phyloP scores from a whole-genome alignment of 1,284 basidiomycete species.

The Fomitopsis schrenkii region DNA sequence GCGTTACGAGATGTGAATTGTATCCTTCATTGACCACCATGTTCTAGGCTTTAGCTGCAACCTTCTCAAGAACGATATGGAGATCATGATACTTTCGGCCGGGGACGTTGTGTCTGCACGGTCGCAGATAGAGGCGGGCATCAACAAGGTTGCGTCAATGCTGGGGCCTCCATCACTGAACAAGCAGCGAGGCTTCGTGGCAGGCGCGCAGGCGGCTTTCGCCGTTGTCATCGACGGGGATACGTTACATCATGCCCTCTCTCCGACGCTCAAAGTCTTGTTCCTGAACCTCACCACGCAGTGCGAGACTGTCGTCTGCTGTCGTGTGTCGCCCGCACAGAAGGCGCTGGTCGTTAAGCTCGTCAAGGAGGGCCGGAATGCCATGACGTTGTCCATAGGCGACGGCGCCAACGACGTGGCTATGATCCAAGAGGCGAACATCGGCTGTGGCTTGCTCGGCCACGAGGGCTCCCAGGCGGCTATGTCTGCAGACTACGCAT shows the following conservation, averaged over 20 bases:
- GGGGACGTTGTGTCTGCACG: slow-evolving; percentile 74
- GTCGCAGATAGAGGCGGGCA: slow-evolving; percentile 85
- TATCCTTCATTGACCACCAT: background rate
- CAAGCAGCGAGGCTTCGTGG: slow-evolving; percentile 58
- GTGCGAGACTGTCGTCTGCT: slow-evolving; percentile 96
- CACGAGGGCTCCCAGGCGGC: slow-evolving; percentile 97
- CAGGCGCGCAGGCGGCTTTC: slow-evolving; percentile 70
- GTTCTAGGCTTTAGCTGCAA: slow-evolving; percentile 79
- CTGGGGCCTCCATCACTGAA: slow-evolving; percentile 61
- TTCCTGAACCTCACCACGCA: slow-evolving; percentile 94
- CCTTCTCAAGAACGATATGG: slow-evolving; percentile 87
- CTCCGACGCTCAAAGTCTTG: slow-evolving; percentile 73
- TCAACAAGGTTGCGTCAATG: slow-evolving; percentile 92
- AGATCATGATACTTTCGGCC: slow-evolving; percentile 94
- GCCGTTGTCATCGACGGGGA: slow-evolving; percentile 98
- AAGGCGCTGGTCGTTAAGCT: slow-evolving; percentile 95
- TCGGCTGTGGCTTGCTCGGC: slow-evolving; percentile 92
- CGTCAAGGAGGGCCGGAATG: slow-evolving; percentile 92
- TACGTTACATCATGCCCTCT: slow-evolving; percentile 81
- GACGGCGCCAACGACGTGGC: slow-evolving; percentile 96
- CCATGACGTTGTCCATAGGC: slow-evolving; percentile 96
- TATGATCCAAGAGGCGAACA: slow-evolving; percentile 98
- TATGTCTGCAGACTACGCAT: slow-evolving; percentile 98
- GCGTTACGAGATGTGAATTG: background rate
- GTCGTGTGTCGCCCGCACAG: slow-evolving; percentile 94